These are phyloP conservation scores for Melaleuca alternifolia DNA, from an alignment of 345 rosid species.

Conservation along the genomic window DNA sequence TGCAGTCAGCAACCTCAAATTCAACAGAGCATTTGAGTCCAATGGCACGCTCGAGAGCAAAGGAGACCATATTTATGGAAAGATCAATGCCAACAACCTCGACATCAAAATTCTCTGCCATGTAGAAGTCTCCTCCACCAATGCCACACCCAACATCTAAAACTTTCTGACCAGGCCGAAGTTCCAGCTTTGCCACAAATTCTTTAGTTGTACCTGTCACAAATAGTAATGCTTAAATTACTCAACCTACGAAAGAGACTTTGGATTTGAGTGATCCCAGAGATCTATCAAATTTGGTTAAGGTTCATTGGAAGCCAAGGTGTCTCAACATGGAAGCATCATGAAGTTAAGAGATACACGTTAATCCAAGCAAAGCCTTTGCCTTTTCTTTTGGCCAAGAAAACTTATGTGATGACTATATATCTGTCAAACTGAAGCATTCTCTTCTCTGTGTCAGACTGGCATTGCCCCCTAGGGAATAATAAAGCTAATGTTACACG, in stretches of 20 bases:
- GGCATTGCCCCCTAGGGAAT: background rate
- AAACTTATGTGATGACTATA: background rate
- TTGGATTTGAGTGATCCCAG: background rate
- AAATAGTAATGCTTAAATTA: background rate
- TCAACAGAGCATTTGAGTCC: constrained; percentile 82
- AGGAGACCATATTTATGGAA: constrained; percentile 85
- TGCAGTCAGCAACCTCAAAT: constrained; percentile 98
- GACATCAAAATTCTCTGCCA: constrained; percentile 83
- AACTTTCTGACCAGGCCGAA: constrained; percentile 89
- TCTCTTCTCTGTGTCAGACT: background rate
- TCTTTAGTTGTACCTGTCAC: constrained; percentile 86
- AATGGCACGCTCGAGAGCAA: constrained; percentile 90
- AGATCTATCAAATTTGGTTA: background rate
- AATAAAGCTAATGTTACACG: background rate
- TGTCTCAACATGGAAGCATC: background rate
- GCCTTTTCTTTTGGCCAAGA: no score
- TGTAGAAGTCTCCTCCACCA: constrained; percentile 99
- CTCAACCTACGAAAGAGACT: background rate
- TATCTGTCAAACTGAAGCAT: background rate
- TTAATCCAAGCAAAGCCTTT: background rate
- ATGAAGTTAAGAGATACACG: background rate
- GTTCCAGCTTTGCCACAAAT: constrained; percentile 76
- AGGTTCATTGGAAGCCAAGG: background rate
- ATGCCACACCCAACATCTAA: constrained; percentile 98
- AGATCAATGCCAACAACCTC: constrained; percentile 93